Evolutionary conservation across 208 protist species (phyloP).

Genomic region (Crithidia thermophila): DNA sequence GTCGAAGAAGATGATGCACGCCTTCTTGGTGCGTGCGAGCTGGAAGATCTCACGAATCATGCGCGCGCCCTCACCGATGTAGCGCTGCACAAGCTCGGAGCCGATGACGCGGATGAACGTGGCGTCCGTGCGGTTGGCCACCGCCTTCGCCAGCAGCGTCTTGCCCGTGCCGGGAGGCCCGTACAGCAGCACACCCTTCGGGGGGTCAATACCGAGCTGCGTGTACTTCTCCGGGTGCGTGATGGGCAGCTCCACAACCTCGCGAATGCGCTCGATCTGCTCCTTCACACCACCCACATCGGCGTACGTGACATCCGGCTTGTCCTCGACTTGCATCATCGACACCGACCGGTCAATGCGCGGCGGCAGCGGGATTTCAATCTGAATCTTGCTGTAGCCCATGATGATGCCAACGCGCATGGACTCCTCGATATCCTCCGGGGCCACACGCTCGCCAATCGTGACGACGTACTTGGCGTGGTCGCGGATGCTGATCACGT

Average conservation of each 20-base stretch:
- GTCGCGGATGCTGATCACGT: slow-evolving; percentile 98
- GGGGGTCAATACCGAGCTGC: slow-evolving; percentile 99
- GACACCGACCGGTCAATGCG: slow-evolving; percentile 99
- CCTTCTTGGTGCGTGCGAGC: slow-evolving; percentile 99
- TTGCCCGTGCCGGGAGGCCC: slow-evolving; percentile 99
- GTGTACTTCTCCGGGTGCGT: slow-evolving; percentile 99
- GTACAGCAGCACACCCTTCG: slow-evolving; percentile 99
- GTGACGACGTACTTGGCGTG: slow-evolving; percentile 99
- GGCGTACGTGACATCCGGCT: slow-evolving; percentile 99
- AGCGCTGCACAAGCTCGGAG: slow-evolving; percentile 99
- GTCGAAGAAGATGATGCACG: slow-evolving; percentile 99
- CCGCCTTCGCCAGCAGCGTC: slow-evolving; percentile 99
- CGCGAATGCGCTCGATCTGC: slow-evolving; percentile 99
- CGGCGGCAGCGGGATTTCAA: slow-evolving; percentile 99
- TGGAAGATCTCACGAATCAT: slow-evolving; percentile 99
- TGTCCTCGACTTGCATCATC: slow-evolving; percentile 99
- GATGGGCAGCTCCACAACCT: slow-evolving; percentile 99
- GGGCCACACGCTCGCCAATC: slow-evolving; percentile 98
- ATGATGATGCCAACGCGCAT: slow-evolving; percentile 99
- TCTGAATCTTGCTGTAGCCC: slow-evolving; percentile 99
- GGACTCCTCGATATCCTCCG: slow-evolving; percentile 99
- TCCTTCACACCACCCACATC: slow-evolving; percentile 99
- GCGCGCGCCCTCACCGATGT: slow-evolving; percentile 99
- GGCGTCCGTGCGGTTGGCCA: slow-evolving; percentile 99
- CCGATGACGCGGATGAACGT: slow-evolving; percentile 99